Base-by-base conservation (phyloP, 2,329 filamentous ascomycete genomes). In the Colletotrichum melonis region DNA sequence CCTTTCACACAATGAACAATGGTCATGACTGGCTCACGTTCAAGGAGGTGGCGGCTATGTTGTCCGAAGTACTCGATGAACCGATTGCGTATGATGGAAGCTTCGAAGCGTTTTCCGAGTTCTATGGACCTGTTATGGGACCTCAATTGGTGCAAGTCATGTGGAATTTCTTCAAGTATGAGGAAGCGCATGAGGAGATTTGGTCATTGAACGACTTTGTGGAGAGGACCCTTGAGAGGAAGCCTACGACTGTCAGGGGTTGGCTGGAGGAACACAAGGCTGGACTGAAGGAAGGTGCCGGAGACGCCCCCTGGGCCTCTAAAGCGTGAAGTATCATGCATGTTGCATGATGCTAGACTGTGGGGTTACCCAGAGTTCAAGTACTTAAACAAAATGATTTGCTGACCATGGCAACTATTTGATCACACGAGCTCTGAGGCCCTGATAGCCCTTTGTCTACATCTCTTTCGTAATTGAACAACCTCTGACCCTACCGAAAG, bases 241-340 rank as follows among this genome's bases (percentile, higher is more conserved):
- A 63, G 19, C 66, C 57, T 16, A 46, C 22, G 1, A 56, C 42
- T 42, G 66, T 68, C 38, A 63, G 22, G 19, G 49, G 24, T 16
- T 63, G 66, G 66, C 46, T 68, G 8, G 22, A 46, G 24, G 66
- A 68, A 32, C 66, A 68, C 58, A 68, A 63, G 30, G 66, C 9
- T 38, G 35, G 9, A 38, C 14, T 38, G 35, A 38, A 12, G 12
- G 5, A 11, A 38, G 35, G 35, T 38, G 14, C 35, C 35, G 35
- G 35, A 38, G 35, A 38, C 5, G 12, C 35, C 35, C 35, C 35
- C 5, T 38, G 35, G 35, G 35, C 35, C 30, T 32, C 30, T 8
- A 32, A 32, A 32, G 30, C 30, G 9, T 32, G 30, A 32, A 32
- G 30, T 26, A 26, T 26, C 26, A 26, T 26, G 26, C 26, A 26